Evolutionary conservation across 2,329 filamentous ascomycete genomes (phyloP).

Genomic region (Annulohypoxylon truncatum): DNA sequence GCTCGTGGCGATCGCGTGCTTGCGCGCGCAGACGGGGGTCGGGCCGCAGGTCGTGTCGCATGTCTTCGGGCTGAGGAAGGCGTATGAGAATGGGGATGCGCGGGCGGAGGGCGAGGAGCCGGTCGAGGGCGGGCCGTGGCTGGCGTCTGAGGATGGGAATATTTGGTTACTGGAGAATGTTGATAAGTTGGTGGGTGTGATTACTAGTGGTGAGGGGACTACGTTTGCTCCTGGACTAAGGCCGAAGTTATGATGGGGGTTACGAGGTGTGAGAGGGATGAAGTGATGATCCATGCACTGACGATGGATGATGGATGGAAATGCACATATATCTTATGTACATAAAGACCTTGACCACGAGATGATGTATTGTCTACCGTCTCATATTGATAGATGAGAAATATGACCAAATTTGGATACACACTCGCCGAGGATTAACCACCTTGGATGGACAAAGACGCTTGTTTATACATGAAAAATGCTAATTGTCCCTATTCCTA

Average conservation of each 20-base stretch:
- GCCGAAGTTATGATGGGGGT: slow-evolving; percentile 55
- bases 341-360: not conserved
- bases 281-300: not conserved
- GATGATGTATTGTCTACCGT: not conserved
- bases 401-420: not conserved
- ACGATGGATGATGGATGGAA: not conserved
- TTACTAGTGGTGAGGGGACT: slow-evolving; percentile 58
- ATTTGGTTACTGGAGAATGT: slow-evolving; percentile 71
- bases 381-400: not conserved
- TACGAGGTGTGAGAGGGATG: too few species aligned
- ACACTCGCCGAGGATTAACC: not conserved
- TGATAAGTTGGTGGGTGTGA: slow-evolving; percentile 66
- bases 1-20: slow-evolving; percentile 77
- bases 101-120: slow-evolving; percentile 60
- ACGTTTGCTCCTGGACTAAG: slow-evolving; percentile 66
- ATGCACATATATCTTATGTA: not conserved
- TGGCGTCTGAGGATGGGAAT: slow-evolving; percentile 73
- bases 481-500: slow-evolving; percentile 4
- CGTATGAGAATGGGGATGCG: slow-evolving; percentile 71
- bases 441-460: not conserved
- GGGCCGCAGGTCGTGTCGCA: slow-evolving; percentile 85
- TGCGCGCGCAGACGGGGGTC: slow-evolving; percentile 83
- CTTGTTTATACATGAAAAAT: slow-evolving; percentile 8
- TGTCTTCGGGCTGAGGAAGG: slow-evolving; percentile 83
- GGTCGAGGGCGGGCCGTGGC: slow-evolving; percentile 66